These are phyloP conservation scores for Solanum microdontum DNA, from an alignment of 257 asterid species.

Conservation along the genomic window DNA sequence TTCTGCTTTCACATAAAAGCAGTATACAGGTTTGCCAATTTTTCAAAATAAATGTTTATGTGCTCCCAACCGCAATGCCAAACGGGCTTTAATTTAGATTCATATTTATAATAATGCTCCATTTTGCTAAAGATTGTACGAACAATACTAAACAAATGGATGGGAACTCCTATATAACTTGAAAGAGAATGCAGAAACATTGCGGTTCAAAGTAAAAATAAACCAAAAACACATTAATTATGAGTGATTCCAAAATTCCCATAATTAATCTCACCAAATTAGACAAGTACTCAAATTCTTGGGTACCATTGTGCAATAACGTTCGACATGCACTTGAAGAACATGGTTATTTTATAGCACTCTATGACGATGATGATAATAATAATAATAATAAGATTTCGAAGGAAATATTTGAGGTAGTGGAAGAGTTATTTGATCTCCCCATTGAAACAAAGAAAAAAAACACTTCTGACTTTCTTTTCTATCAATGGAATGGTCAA, in stretches of 20 bases:
- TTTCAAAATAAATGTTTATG: too few species aligned
- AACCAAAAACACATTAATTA: background rate
- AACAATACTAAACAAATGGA: too few species aligned
- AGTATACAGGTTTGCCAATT: too few species aligned
- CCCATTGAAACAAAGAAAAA: conserved; percentile 43
- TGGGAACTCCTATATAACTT: too few species aligned
- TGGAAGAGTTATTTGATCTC: conserved; percentile 30
- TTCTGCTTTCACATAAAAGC: too few species aligned
- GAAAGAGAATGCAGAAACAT: background rate
- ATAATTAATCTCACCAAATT: conserved; percentile 18
- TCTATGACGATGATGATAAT: background rate
- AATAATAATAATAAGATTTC: conserved; percentile 8
- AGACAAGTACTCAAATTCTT: conserved; percentile 13
- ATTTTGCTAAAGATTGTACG: too few species aligned
- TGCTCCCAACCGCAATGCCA: too few species aligned
- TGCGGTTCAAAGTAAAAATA: background rate
- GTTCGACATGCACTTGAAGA: conserved; percentile 48
- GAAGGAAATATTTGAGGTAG: conserved; percentile 17
- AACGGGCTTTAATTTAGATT: too few species aligned
- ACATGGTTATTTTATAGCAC: conserved; percentile 37
- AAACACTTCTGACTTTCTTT: conserved; percentile 24
- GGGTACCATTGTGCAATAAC: conserved; percentile 25
- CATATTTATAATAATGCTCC: too few species aligned
- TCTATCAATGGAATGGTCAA: conserved; percentile 43
- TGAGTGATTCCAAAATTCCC: conserved; percentile 15